Percentiles rank a stretch among this genome's conserved stretches.
These are phyloP conservation scores for Gossypioides kirkii DNA, from an alignment of 345 rosid species.

Conservation along the genomic window DNA sequence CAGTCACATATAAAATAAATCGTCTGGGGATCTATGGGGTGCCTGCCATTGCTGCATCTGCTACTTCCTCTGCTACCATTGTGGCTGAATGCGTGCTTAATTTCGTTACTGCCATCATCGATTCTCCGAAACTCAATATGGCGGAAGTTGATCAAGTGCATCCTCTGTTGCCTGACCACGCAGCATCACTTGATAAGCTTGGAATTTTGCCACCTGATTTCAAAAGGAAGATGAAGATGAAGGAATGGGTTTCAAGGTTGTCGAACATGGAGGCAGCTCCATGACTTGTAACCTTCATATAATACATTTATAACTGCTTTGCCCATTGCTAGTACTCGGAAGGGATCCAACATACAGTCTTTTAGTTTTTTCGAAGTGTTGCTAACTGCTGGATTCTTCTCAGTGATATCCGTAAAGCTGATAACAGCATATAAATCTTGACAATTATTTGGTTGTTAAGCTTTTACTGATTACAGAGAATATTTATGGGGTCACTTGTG, in stretches of 20 bases:
- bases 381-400: background rate
- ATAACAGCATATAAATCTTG: conserved; percentile 17
- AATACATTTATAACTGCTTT: conserved; percentile 94
- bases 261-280: conserved; percentile 94
- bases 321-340: conserved; percentile 67
- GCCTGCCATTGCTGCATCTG: conserved; percentile 73
- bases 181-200: conserved; percentile 66
- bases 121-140: conserved; percentile 84
- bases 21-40: conserved; percentile 78
- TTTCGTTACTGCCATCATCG: conserved; percentile 73
- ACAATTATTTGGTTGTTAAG: conserved; percentile 10
- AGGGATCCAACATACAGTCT: background rate
- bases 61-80: conserved; percentile 64
- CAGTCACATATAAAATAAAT: conserved; percentile 80
- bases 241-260: conserved; percentile 79
- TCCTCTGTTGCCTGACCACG: conserved; percentile 73
- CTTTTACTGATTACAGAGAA: conserved; percentile 8
- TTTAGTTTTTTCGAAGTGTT: background rate
- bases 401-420: background rate
- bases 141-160: conserved; percentile 90
- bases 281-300: conserved; percentile 82
- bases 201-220: conserved; percentile 76
- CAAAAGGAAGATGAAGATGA: conserved; percentile 89
- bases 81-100: conserved; percentile 91
- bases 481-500: background rate